Evolutionary conservation across 2,329 filamentous ascomycete species (phyloP).

Genomic region (Cladosporium sp.): DNA sequence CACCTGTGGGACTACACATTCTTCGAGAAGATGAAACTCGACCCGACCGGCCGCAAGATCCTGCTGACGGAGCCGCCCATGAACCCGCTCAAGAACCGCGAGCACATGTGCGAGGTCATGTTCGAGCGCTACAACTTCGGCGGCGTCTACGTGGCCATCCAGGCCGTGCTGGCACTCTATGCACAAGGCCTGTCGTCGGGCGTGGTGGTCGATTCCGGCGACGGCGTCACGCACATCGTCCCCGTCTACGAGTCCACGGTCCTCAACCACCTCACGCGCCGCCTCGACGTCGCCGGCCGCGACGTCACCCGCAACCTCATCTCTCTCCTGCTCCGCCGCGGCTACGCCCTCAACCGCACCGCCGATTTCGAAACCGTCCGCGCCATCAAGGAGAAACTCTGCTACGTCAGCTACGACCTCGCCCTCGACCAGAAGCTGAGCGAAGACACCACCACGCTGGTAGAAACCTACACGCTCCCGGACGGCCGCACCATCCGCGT

Average conservation of each 20-base stretch:
- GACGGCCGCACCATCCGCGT: conserved; percentile 95
- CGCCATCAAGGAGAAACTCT: conserved; percentile 99
- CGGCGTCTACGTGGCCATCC: conserved; percentile 96
- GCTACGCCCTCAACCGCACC: conserved; percentile 95
- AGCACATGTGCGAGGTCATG: conserved; percentile 99
- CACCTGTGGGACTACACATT: conserved; percentile 99
- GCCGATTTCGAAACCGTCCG: conserved; percentile 98
- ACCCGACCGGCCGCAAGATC: conserved; percentile 91
- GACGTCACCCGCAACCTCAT: conserved; percentile 99
- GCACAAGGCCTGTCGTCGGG: conserved; percentile 81
- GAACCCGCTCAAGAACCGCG: conserved; percentile 94
- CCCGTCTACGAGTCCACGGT: conserved; percentile 98
- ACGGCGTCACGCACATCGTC: conserved; percentile 97
- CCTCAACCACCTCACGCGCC: conserved; percentile 90
- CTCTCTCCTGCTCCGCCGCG: conserved; percentile 84
- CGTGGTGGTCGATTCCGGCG: conserved; percentile 97
- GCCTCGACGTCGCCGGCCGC: conserved; percentile 90
- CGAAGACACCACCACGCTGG: conserved; percentile 94
- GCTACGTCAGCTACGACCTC: conserved; percentile 97
- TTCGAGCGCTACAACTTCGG: conserved; percentile 96
- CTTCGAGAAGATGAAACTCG: conserved; percentile 91
- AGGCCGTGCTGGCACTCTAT: conserved; percentile 92
- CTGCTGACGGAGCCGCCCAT: conserved; percentile 95
- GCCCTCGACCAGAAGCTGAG: conserved; percentile 93
- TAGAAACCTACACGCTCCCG: conserved; percentile 95